Base-by-base conservation (phyloP, 2,329 filamentous ascomycete species). In the Aspergillus cejpii region DNA sequence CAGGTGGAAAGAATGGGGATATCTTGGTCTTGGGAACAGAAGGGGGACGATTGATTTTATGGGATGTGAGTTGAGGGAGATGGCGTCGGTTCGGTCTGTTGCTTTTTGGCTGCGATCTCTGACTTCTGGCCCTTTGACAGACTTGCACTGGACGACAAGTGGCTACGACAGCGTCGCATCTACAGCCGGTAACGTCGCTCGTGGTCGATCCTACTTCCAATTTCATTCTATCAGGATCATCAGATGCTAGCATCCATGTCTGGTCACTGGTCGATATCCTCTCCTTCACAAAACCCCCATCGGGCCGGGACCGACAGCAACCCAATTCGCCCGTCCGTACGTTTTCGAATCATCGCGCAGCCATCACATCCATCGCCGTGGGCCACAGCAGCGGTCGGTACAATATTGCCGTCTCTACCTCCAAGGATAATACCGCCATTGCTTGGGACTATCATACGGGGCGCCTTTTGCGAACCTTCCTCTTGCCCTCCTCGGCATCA, bases 381-480 rank as follows among this genome's bases (percentile, higher is more conserved):
- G 83, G 85, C 14, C 81, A 86, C 59, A 84, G 84, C 60, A 73
- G 76, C 48, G 83, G 80, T 62, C 79, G 82, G 57, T 84, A 84
- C 47, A 91, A 87, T 64, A 81, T 97, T 49, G 90, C 85, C 47
- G 77, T 96, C 15, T 94, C 91, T 2, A 80, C 83, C 5, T 87
- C 87, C 53, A 82, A 80, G 56, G 92, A 97, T 69, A 90, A 87
- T 67, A 92, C 87, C 6, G 87, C 87, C 56, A 83, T 95, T 58
- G 75, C 94, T 48, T 98, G 92, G 92, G 90, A 97, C 68, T 94
- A 94, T 63, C 80, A 83, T 50, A 86, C 81, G 0, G 87, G 87
- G 29, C 78, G 80, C 48, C 74, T 84, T 8, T 71, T 97, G 45
- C 81, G 90, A 34, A 97, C 89, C 3, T 81, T 94, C 52, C 75